These are phyloP conservation scores for Erysimum cheiranthoides DNA, from an alignment of 345 rosid species.

Conservation along the genomic window DNA sequence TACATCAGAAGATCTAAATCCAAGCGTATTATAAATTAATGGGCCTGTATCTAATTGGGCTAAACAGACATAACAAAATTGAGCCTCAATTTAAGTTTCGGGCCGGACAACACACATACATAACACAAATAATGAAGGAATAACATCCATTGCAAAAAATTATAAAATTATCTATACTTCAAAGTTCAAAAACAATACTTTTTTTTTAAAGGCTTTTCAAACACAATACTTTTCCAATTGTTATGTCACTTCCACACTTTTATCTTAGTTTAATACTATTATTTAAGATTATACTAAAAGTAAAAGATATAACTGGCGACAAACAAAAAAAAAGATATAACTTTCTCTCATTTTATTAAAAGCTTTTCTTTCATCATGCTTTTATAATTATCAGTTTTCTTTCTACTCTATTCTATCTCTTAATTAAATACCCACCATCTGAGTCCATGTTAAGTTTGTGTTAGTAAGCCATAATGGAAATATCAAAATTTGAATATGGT, in stretches of 20 bases:
- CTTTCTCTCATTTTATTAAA: not conserved
- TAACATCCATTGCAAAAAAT: not conserved
- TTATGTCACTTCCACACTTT: not conserved
- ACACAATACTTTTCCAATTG: not conserved
- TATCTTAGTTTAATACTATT: not conserved
- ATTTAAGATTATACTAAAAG: too few species aligned
- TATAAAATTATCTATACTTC: not conserved
- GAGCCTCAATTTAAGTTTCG: not conserved
- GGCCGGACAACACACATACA: constrained; percentile 4
- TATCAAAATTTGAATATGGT: constrained; percentile 1
- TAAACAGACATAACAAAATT: not conserved
- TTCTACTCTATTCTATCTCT: not conserved
- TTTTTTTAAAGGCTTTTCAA: too few species aligned
- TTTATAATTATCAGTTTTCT: not conserved
- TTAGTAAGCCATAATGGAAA: not conserved
- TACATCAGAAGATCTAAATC: not conserved
- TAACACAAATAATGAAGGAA: not conserved
- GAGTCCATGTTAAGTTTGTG: not conserved
- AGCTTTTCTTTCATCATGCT: not conserved
- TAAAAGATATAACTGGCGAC: not conserved
- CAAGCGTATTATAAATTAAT: not conserved
- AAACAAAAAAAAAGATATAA: not conserved
- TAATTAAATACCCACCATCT: not conserved
- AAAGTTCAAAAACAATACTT: not conserved
- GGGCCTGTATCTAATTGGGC: constrained; percentile 14